phyloP scores from a whole-genome alignment of 2,329 filamentous ascomycete species.

The Colletotrichum godetiae region DNA sequence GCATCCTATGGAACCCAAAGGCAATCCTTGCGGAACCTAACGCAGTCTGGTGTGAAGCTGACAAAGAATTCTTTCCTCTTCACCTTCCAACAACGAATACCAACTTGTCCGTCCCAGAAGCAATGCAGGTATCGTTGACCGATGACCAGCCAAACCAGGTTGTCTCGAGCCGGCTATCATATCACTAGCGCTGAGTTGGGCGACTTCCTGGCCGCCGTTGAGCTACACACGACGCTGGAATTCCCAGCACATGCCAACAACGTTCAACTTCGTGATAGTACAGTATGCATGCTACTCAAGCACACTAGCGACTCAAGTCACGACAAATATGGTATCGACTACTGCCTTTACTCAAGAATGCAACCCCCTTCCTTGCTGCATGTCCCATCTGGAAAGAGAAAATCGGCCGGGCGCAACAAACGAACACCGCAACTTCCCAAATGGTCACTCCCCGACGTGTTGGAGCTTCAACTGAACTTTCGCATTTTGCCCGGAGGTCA shows the following conservation, averaged over 20 bases:
- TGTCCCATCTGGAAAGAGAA: background rate
- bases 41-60: background rate
- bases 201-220: background rate
- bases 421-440: constrained; percentile 13
- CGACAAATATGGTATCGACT: background rate
- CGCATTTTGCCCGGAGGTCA: constrained; percentile 13
- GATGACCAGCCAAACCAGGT: background rate
- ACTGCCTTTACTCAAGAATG: background rate
- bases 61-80: background rate
- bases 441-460: constrained; percentile 20
- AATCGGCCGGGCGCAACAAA: constrained; percentile 2
- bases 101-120: background rate
- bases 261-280: background rate
- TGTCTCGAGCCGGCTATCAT: background rate
- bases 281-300: background rate
- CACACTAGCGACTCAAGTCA: background rate
- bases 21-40: background rate
- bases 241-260: background rate
- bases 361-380: background rate
- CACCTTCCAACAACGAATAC: background rate
- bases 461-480: constrained; percentile 35
- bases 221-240: background rate
- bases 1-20: background rate
- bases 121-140: background rate
- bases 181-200: background rate